phyloP scores from a whole-genome alignment of 2,329 filamentous ascomycete genomes.

The Stemphylium beticola region DNA sequence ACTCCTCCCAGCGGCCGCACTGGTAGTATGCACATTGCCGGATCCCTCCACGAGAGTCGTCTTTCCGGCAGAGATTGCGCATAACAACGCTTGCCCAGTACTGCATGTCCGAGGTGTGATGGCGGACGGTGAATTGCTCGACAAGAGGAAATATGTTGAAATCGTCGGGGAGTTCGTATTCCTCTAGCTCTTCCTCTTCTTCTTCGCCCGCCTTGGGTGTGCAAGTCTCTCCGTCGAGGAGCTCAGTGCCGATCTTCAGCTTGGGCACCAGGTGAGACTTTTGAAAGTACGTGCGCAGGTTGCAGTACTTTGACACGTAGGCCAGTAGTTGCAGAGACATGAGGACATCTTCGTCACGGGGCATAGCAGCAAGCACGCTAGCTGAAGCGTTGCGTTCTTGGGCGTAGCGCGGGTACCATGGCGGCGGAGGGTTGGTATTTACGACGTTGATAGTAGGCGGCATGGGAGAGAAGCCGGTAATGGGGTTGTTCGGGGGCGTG shows the following conservation, averaged over 20 bases:
- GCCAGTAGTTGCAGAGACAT: constrained; percentile 97
- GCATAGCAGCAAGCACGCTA: constrained; percentile 86
- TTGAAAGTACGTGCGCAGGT: constrained; percentile 93
- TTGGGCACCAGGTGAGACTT: constrained; percentile 90
- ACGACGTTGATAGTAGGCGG: constrained; percentile 71
- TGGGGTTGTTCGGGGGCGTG: constrained; percentile 64
- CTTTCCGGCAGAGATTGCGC: constrained; percentile 97
- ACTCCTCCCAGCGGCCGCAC: constrained; percentile 98
- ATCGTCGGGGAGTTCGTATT: constrained; percentile 90
- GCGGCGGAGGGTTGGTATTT: constrained; percentile 77
- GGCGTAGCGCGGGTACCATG: constrained; percentile 78
- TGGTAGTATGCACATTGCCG: constrained; percentile 97
- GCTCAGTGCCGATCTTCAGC: constrained; percentile 86
- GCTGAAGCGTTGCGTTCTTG: constrained; percentile 72
- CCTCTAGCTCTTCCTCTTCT: constrained; percentile 75
- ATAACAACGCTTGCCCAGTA: constrained; percentile 99
- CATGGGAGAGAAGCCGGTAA: constrained; percentile 73
- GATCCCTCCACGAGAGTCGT: constrained; percentile 92
- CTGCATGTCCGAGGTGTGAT: constrained; percentile 97
- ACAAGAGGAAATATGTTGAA: constrained; percentile 98
- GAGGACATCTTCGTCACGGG: constrained; percentile 93
- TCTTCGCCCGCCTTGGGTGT: constrained; percentile 50
- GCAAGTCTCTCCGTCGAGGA: constrained; percentile 73
- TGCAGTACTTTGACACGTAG: constrained; percentile 99
- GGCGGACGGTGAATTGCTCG: constrained; percentile 96